Conservation (phyloP, 2,329 filamentous ascomycete genomes). For the Juglanconis sp. region DNA sequence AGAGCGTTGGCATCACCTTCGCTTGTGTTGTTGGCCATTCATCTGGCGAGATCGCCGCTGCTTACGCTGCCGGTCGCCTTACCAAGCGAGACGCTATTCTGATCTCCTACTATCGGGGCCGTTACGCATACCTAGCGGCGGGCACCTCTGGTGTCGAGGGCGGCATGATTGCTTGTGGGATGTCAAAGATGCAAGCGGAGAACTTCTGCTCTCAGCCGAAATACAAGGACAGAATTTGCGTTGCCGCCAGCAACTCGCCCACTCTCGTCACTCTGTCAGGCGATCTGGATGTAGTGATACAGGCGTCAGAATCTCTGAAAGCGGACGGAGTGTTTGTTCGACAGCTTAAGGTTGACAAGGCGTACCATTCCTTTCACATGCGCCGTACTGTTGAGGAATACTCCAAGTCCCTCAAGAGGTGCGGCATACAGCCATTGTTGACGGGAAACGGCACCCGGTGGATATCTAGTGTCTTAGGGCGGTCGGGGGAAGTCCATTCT, state of each 20-base stretch:
- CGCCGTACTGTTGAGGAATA: constrained; percentile 31
- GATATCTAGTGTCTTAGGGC: constrained; percentile 39
- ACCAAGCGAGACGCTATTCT: constrained; percentile 35
- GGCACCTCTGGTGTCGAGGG: constrained; percentile 22
- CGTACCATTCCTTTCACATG: constrained; percentile 52
- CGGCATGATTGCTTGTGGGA: constrained; percentile 34
- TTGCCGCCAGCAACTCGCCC: constrained; percentile 32
- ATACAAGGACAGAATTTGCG: constrained; percentile 26
- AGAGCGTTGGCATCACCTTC: constrained; percentile 26
- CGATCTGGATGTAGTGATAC: constrained; percentile 27
- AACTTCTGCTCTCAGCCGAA: constrained; percentile 21
- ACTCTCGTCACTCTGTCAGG: constrained; percentile 35
- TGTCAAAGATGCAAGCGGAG: constrained; percentile 26
- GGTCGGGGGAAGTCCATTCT: constrained; percentile 5
- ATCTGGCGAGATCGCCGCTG: constrained; percentile 43
- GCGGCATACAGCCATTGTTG: constrained; percentile 16
- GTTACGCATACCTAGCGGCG: constrained; percentile 26
- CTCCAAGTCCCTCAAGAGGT: constrained; percentile 26
- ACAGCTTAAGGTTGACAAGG: constrained; percentile 39
- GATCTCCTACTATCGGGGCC: constrained; percentile 39
- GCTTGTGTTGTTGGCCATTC: constrained; percentile 37
- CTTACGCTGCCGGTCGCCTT: constrained; percentile 37
- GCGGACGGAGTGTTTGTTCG: constrained; percentile 30
- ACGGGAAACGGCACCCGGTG: constrained; percentile 29
- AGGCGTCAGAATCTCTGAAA: constrained; percentile 22